Evolutionary conservation across 129 eudicot species (phyloP).

Genomic region (Ambrosia artemisiifolia): DNA sequence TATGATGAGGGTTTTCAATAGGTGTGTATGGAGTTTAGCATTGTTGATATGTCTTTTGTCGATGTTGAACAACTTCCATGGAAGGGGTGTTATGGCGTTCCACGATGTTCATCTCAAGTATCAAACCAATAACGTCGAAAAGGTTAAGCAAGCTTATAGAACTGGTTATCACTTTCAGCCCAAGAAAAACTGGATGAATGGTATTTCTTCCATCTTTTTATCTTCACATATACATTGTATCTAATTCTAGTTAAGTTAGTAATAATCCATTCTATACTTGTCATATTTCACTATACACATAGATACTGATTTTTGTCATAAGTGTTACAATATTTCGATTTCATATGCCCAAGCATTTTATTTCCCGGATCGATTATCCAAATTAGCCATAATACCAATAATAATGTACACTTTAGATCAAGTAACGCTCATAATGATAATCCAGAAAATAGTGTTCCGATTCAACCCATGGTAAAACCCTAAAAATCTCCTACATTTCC

Average conservation of each 20-base stretch:
- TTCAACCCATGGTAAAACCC: no score
- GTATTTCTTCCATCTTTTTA: constrained; percentile 23
- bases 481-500: no score
- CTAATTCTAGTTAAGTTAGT: neutral
- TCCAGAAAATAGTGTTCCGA: no score
- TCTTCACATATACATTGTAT: neutral
- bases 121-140: constrained; percentile 9
- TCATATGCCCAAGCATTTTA: no score
- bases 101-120: constrained; percentile 28
- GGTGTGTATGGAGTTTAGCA: constrained; percentile 3
- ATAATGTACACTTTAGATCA: no score
- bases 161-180: constrained; percentile 77
- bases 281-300: neutral
- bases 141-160: constrained; percentile 38
- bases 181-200: constrained; percentile 60
- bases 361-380: no score
- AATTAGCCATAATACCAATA: no score
- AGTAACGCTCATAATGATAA: no score
- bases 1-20: constrained; percentile 5
- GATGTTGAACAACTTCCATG: constrained; percentile 13
- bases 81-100: constrained; percentile 33
- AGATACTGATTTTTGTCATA: no score
- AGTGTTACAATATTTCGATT: no score
- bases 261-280: neutral
- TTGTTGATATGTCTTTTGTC: constrained; percentile 7